phyloP scores from a whole-genome alignment of 2,329 filamentous ascomycete genomes.

The Aureobasidium namibiae region DNA sequence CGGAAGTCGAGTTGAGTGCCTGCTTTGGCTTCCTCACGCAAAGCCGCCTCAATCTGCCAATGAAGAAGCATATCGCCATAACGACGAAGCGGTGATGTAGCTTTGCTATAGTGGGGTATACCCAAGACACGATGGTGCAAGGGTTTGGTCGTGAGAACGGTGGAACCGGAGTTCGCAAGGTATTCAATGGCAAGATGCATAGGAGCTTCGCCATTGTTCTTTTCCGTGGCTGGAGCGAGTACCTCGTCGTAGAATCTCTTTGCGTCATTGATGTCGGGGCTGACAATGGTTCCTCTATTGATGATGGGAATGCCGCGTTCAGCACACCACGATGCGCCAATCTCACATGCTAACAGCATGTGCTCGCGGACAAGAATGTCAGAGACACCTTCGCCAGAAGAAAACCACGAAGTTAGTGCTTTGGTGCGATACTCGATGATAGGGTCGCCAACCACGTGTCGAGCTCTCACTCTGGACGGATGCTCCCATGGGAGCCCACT shows the following conservation, averaged over 20 bases:
- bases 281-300: constrained; percentile 34
- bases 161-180: constrained; percentile 32
- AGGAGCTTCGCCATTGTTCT: constrained; percentile 28
- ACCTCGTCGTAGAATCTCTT: constrained; percentile 26
- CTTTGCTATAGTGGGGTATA: constrained; percentile 46
- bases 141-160: constrained; percentile 39
- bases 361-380: constrained; percentile 34
- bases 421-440: constrained; percentile 31
- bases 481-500: constrained; percentile 34
- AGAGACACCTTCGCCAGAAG: constrained; percentile 12
- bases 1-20: constrained; percentile 32
- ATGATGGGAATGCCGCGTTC: constrained; percentile 44
- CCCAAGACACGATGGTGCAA: constrained; percentile 44
- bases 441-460: constrained; percentile 36
- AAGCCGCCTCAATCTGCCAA: constrained; percentile 56
- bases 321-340: constrained; percentile 45
- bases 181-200: constrained; percentile 34
- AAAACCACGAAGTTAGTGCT: constrained; percentile 28
- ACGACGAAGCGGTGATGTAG: constrained; percentile 53
- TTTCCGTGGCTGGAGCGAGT: constrained; percentile 28
- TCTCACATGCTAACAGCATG: constrained; percentile 50
- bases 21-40: constrained; percentile 46
- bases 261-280: constrained; percentile 16
- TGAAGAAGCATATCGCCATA: constrained; percentile 54
- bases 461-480: constrained; percentile 30